Percentiles rank a stretch among this genome's conserved stretches.
These are phyloP conservation scores for Saccharomycopsis hybrid DNA, from an alignment of 1,139 yeast genomes.

Conservation along the genomic window DNA sequence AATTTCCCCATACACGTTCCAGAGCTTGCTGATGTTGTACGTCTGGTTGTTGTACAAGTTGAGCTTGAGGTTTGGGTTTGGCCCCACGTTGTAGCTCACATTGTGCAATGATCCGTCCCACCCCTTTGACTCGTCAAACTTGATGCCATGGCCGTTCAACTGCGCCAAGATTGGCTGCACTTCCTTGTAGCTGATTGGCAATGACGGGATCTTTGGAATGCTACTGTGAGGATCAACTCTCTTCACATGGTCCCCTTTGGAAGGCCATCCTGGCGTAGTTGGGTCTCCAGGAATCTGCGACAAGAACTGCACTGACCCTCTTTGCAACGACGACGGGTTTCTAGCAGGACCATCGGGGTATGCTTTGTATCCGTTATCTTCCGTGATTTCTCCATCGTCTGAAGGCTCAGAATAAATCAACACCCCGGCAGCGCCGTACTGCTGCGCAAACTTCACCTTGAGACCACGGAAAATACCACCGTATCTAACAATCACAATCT, in stretches of 20 bases:
- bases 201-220: constrained; percentile 56
- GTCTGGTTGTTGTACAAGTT: constrained; percentile 50
- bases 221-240: constrained; percentile 41
- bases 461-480: constrained; percentile 58
- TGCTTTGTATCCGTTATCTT: constrained; percentile 44
- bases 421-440: constrained; percentile 54
- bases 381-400: constrained; percentile 48
- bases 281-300: constrained; percentile 86
- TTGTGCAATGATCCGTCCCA: constrained; percentile 33
- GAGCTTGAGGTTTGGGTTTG: constrained; percentile 42
- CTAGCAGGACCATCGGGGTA: constrained; percentile 69
- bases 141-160: constrained; percentile 48
- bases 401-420: constrained; percentile 61
- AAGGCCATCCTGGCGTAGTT: constrained; percentile 78
- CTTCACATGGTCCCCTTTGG: constrained; percentile 37
- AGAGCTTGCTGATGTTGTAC: constrained; percentile 50
- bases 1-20: constrained; percentile 52
- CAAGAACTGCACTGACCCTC: constrained; percentile 78
- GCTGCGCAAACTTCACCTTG: constrained; percentile 63
- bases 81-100: constrained; percentile 55
- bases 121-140: constrained; percentile 26
- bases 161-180: constrained; percentile 49
- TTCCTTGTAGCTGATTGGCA: constrained; percentile 56
- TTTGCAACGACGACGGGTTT: constrained; percentile 63
- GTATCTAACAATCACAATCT: constrained; percentile 54